phyloP scores from a whole-genome alignment of 1,284 basidiomycete species.

The Boletellus deceptivus region DNA sequence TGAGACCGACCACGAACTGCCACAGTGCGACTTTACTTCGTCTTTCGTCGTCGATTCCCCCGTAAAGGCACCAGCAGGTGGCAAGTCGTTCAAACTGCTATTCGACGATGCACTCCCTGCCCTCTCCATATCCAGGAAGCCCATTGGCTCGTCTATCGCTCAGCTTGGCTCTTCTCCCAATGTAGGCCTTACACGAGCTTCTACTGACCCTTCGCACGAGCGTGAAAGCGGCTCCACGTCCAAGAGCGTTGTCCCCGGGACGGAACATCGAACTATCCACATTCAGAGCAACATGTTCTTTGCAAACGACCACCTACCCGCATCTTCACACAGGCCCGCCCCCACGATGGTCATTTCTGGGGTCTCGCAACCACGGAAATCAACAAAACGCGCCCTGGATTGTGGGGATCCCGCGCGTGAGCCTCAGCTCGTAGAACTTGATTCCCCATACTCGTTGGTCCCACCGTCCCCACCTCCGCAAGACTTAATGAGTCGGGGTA shows the following conservation, averaged over 20 bases:
- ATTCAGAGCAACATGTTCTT: slow-evolving; percentile 12
- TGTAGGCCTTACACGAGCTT: neutral
- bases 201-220: slow-evolving; percentile 1
- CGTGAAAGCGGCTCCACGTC: slow-evolving; percentile 3
- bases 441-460: slow-evolving; percentile 34
- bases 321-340: slow-evolving; percentile 1
- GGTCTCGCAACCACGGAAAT: slow-evolving; percentile 9
- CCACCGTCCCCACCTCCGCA: slow-evolving; percentile 66
- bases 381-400: slow-evolving; percentile 24
- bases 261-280: slow-evolving; percentile 1
- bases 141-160: neutral
- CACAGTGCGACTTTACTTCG: slow-evolving; percentile 35
- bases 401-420: neutral
- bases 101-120: slow-evolving; percentile 55
- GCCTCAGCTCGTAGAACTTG: neutral
- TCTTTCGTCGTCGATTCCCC: slow-evolving; percentile 69
- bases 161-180: slow-evolving; percentile 1
- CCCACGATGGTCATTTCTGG: slow-evolving; percentile 1
- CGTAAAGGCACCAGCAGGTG: slow-evolving; percentile 53
- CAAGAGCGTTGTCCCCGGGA: slow-evolving; percentile 1
- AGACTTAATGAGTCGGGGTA: slow-evolving; percentile 29
- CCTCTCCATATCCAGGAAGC: slow-evolving; percentile 23
- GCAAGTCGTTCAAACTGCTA: slow-evolving; percentile 60
- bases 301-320: slow-evolving; percentile 5
- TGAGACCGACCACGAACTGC: slow-evolving; percentile 34